Evolutionary conservation across 345 rosid genomes (phyloP).

Genomic region (Limnanthes douglasii): DNA sequence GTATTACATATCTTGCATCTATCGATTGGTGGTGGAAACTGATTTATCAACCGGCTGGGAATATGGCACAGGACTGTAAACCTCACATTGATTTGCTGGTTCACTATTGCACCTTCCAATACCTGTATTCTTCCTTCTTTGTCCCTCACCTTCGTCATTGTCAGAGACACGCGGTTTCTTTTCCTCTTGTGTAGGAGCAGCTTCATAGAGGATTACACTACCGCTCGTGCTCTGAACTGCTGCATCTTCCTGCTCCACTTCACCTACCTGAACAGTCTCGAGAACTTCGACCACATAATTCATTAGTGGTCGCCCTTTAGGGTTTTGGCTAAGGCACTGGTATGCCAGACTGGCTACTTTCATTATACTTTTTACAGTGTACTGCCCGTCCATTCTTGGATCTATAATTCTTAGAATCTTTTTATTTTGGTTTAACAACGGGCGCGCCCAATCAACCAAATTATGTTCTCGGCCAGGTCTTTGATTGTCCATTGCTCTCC

Average conservation of each 20-base stretch:
- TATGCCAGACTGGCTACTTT: conserved; percentile 69
- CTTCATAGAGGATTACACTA: conserved; percentile 40
- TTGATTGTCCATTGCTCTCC: conserved; percentile 89
- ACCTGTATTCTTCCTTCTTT: no score
- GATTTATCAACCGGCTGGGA: no score
- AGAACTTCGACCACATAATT: conserved; percentile 74
- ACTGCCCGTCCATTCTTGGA: conserved; percentile 88
- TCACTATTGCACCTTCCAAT: no score
- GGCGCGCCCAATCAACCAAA: conserved; percentile 96
- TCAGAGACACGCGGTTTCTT: no score
- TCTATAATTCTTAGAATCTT: conserved; percentile 82
- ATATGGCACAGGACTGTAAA: no score
- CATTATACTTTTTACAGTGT: conserved; percentile 37
- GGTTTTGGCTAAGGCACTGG: conserved; percentile 93
- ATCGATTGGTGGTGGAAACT: no score
- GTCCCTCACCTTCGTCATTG: no score
- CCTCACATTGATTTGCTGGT: no score
- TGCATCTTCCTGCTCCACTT: conserved; percentile 20
- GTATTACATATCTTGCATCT: no score
- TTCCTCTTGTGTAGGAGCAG: no score
- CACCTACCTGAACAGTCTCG: conserved; percentile 32
- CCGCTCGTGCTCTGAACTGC: conserved; percentile 18
- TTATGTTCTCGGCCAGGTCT: conserved; percentile 83
- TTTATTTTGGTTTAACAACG: conserved; percentile 65
- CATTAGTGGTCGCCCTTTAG: conserved; percentile 83